Evolutionary conservation across 1,284 basidiomycete species (phyloP), one percentile per base, ranked within the genome.

Genomic region (Porodaedalea pini): DNA sequence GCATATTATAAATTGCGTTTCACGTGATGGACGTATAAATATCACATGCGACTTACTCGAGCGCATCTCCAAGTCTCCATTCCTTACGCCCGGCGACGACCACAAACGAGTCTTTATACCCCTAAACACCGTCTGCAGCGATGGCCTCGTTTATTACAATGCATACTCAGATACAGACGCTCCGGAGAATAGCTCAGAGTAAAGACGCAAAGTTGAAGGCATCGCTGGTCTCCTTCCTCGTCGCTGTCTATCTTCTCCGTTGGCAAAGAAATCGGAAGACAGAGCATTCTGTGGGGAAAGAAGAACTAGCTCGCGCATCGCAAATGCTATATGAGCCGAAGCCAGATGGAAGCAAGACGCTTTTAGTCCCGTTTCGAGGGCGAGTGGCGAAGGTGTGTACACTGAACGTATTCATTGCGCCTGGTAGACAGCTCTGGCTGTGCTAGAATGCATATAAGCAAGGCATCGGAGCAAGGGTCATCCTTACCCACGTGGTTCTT

Each of bases 321-420:
- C 82, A 85, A 68, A 77, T 81, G 63, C 70, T 85, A 2, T 86
- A 86, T 62, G 67, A 78, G 10, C 74, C 78, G 34, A 77, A 79
- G 47, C 67, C 73, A 0, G 81, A 85, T 61, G 85, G 84, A 1
- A 78, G 76, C 19, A 81, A 83, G 66, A 83, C 79, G 0, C 68
- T 92, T 3, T 76, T 91, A 0, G 85, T 90, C 1, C 86, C 88
- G 0, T 81, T 86, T 65, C 73, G 78, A 31, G 81, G 84, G 31
- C 69, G 77, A 13, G 72, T 90, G 10, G 79, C 83, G 7, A 84
- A 83, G 75, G 84, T 82, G 49, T 51, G 75, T 65, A 2, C 34
- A 37, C 25, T 1, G 6, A 25, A 13, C 11, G 10, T 15, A 11
- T 11, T 25, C 17, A 50, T 2, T 54, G 34, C 41, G n/a, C n/a